A percentile compares a stretch with the other conserved stretches of the same genome.
phyloP scores from a whole-genome alignment of 1,139 yeast species.

The Blastobotrys indianensis region DNA sequence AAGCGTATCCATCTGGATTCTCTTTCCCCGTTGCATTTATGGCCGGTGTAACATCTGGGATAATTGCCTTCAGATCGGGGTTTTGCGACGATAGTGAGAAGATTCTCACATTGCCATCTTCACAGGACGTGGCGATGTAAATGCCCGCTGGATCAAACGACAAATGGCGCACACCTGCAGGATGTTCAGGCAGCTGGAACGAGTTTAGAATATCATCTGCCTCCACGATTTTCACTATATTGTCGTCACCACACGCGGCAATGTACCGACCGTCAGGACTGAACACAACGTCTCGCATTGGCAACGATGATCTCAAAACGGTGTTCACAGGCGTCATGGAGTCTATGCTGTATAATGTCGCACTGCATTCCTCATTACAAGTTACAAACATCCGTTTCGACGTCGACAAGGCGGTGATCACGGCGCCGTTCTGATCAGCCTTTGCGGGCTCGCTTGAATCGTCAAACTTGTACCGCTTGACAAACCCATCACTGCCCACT shows the following conservation, averaged over 20 bases:
- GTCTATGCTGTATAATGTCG: slow-evolving; percentile 28
- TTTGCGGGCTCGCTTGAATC: slow-evolving; percentile 27
- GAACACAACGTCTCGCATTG: slow-evolving; percentile 59
- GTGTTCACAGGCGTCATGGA: slow-evolving; percentile 23
- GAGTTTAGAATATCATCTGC: slow-evolving; percentile 37
- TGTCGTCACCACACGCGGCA: slow-evolving; percentile 75
- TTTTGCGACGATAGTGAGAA: slow-evolving; percentile 49
- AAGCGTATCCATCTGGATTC: slow-evolving; percentile 14
- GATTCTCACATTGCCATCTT: slow-evolving; percentile 62
- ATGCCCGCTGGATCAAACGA: slow-evolving; percentile 60
- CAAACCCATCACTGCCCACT: slow-evolving; percentile 34
- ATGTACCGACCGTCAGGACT: slow-evolving; percentile 66
- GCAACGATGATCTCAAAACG: slow-evolving; percentile 43
- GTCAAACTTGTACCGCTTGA: slow-evolving; percentile 33
- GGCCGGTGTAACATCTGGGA: slow-evolving; percentile 31
- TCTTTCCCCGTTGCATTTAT: slow-evolving; percentile 29
- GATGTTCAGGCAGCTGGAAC: slow-evolving; percentile 36
- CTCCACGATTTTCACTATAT: slow-evolving; percentile 52
- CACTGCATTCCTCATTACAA: slow-evolving; percentile 36
- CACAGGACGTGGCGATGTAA: slow-evolving; percentile 53
- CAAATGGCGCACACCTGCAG: slow-evolving; percentile 48
- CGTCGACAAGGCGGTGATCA: slow-evolving; percentile 17
- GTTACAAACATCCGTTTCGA: slow-evolving; percentile 28
- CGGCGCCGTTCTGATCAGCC: slow-evolving; percentile 30
- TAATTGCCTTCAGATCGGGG: slow-evolving; percentile 36